Evolutionary conservation across 495 filamentous ascomycete species (phyloP).

Genomic region (Aspergillus hancockii): DNA sequence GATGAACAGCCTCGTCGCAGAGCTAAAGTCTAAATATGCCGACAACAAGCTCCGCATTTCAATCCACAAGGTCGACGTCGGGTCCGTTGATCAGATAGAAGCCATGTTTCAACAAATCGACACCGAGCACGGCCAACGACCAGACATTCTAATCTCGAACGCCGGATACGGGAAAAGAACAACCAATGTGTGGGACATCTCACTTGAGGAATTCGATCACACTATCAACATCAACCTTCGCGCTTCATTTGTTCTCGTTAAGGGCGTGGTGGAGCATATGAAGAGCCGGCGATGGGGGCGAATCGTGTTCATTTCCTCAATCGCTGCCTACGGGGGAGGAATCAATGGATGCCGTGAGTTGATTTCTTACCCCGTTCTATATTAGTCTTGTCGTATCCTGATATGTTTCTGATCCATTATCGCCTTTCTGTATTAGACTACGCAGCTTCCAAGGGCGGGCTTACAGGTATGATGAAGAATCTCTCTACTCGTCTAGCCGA

Average conservation of each 20-base stretch:
- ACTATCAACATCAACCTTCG: slow-evolving; percentile 66
- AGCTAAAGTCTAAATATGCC: slow-evolving; percentile 34
- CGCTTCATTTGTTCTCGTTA: slow-evolving; percentile 64
- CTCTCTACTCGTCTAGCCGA: slow-evolving; percentile 61
- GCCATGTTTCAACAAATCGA: slow-evolving; percentile 54
- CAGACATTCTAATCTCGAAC: slow-evolving; percentile 65
- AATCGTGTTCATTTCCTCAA: slow-evolving; percentile 67
- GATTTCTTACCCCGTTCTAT: no score
- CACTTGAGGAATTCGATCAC: slow-evolving; percentile 65
- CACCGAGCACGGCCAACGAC: slow-evolving; percentile 50
- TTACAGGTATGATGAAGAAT: slow-evolving; percentile 68
- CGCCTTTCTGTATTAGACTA: slow-evolving; percentile 56
- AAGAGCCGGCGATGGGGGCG: slow-evolving; percentile 62
- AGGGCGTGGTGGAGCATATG: slow-evolving; percentile 67
- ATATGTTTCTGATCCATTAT: background rate
- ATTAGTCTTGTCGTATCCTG: background rate
- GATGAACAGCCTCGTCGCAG: slow-evolving; percentile 44
- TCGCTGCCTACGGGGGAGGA: slow-evolving; percentile 64
- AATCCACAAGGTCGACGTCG: slow-evolving; percentile 58
- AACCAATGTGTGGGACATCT: slow-evolving; percentile 51
- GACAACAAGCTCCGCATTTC: slow-evolving; percentile 45
- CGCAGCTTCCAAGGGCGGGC: slow-evolving; percentile 63
- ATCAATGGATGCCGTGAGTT: slow-evolving; percentile 65
- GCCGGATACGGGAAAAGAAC: slow-evolving; percentile 55
- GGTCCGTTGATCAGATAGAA: slow-evolving; percentile 49